phyloP scores from a whole-genome alignment of 2,329 filamentous ascomycete genomes.

The Sarocladium kiliense region DNA sequence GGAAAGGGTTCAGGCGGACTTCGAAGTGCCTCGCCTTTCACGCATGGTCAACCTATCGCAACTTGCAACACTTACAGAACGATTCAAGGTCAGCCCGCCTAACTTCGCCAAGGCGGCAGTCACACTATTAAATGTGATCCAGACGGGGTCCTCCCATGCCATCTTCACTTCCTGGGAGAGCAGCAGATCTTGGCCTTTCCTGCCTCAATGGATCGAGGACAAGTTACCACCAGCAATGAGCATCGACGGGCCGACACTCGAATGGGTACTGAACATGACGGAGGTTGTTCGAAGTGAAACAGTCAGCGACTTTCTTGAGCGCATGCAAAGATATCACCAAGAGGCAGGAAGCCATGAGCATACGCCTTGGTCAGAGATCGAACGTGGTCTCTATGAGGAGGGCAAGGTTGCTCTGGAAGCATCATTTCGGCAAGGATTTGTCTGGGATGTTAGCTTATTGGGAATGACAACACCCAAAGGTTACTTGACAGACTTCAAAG shows the following conservation, averaged over 20 bases:
- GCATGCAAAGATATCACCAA: conserved; percentile 21
- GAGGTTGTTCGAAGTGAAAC: conserved; percentile 21
- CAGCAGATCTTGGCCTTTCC: conserved; percentile 31
- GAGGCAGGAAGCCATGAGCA: conserved; percentile 23
- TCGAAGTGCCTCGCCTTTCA: conserved; percentile 25
- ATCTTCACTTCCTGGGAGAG: conserved; percentile 29
- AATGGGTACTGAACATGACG: conserved; percentile 30
- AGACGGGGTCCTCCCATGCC: conserved; percentile 25
- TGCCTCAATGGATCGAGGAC: conserved; percentile 28
- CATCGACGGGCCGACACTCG: conserved; percentile 30
- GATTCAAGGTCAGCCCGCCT: conserved; percentile 19
- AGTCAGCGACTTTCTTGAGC: conserved; percentile 20
- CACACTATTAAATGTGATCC: conserved; percentile 26
- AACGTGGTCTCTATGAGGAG: conserved; percentile 27
- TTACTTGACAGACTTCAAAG: conserved; percentile 15
- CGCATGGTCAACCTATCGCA: conserved; percentile 22
- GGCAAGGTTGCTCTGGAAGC: conserved; percentile 24
- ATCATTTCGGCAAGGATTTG: conserved; percentile 30
- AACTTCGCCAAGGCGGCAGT: conserved; percentile 27
- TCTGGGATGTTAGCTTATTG: conserved; percentile 30
- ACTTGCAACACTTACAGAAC: conserved; percentile 17
- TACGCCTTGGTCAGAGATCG: conserved; percentile 28
- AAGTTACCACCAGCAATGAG: conserved; percentile 30
- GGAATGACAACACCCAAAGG: conserved; percentile 17
- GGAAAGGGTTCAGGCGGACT: conserved; percentile 17